Evolutionary conservation across 371 early-diverging fungal species (phyloP).

Genomic region (Batkoa obscura): DNA sequence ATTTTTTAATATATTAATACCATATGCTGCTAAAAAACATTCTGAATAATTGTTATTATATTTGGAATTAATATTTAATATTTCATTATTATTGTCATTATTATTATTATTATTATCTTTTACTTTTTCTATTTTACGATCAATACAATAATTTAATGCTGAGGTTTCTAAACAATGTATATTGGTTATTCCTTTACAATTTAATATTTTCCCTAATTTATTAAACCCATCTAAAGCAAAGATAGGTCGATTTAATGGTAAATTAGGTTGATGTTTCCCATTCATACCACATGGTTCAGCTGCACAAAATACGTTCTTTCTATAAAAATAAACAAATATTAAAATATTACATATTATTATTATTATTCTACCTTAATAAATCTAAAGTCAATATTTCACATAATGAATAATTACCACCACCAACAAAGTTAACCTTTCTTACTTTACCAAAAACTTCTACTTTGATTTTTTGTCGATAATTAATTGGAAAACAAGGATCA

Average conservation of each 20-base stretch:
- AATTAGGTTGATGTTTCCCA: conserved; percentile 5
- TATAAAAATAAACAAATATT: not conserved
- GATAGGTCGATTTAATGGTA: conserved; percentile 1
- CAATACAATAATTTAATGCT: not conserved
- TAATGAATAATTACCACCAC: not conserved
- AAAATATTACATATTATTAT: no score
- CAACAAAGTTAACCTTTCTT: not conserved
- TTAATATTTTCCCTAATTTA: not conserved
- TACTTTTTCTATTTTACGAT: not conserved
- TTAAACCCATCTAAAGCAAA: not conserved
- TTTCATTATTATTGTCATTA: not conserved
- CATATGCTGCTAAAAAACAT: conserved; percentile 1
- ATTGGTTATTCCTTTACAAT: not conserved
- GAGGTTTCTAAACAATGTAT: not conserved
- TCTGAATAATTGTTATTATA: not conserved
- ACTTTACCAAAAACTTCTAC: not conserved
- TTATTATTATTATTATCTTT: not conserved
- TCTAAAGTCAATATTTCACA: not conserved
- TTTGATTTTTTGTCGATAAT: not conserved
- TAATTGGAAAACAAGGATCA: conserved; percentile 2
- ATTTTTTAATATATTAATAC: not conserved
- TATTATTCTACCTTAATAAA: not conserved
- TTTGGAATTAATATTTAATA: not conserved
- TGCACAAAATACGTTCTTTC: not conserved
- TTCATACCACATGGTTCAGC: conserved; percentile 6